These are phyloP conservation scores for Aureobasidium musti DNA, from an alignment of 2,329 filamentous ascomycete genomes.

Conservation along the genomic window DNA sequence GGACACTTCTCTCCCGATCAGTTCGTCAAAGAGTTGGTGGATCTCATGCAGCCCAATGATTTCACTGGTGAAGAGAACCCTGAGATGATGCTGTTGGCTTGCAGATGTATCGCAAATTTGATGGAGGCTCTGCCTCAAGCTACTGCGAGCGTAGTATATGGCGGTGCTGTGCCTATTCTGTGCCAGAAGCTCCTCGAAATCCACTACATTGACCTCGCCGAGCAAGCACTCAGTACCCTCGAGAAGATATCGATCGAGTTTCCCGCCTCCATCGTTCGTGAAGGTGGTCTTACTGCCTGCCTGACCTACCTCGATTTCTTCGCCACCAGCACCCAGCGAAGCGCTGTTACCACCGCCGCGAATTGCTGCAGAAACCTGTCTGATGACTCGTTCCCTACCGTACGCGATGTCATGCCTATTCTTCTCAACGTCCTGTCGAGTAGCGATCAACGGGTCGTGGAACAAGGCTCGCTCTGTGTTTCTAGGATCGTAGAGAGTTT, in stretches of 20 bases:
- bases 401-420: conserved; percentile 95
- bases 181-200: conserved; percentile 96
- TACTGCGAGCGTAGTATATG: conserved; percentile 94
- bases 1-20: conserved; percentile 93
- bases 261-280: conserved; percentile 89
- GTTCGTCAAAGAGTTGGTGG: conserved; percentile 91
- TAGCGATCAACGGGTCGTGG: conserved; percentile 93
- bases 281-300: conserved; percentile 94
- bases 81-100: conserved; percentile 95
- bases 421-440: conserved; percentile 86
- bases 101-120: conserved; percentile 90
- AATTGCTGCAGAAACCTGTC: conserved; percentile 98
- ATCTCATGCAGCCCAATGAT: conserved; percentile 87
- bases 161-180: conserved; percentile 90
- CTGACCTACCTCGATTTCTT: conserved; percentile 97
- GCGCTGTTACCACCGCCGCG: conserved; percentile 93
- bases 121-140: conserved; percentile 96
- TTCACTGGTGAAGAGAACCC: conserved; percentile 81
- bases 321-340: conserved; percentile 92
- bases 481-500: conserved; percentile 97
- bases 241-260: conserved; percentile 98
- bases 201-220: conserved; percentile 93
- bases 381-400: conserved; percentile 86
- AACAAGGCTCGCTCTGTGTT: conserved; percentile 93
- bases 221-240: conserved; percentile 93